Evolutionary conservation across 257 asterid genomes (phyloP).

Genomic region (Przewalskia tangutica): DNA sequence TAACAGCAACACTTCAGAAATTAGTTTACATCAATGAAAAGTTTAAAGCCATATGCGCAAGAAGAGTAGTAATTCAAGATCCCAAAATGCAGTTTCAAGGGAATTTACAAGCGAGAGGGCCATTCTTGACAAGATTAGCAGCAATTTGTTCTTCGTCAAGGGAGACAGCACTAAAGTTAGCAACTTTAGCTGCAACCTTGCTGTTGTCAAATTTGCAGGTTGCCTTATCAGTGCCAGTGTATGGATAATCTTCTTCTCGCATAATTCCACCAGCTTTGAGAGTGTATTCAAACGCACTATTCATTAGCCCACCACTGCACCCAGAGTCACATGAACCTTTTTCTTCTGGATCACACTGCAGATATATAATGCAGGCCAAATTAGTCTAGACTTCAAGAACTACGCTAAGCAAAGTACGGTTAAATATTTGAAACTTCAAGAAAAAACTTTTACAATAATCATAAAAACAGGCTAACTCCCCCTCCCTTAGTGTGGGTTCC

Average conservation of each 20-base stretch:
- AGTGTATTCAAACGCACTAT: conserved; percentile 77
- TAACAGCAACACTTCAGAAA: not conserved
- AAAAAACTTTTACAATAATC: not conserved
- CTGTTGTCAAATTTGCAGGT: conserved; percentile 68
- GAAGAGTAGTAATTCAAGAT: not conserved
- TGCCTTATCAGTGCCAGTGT: conserved; percentile 64
- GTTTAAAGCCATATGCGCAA: not conserved
- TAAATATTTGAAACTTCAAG: no score
- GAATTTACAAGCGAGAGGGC: conserved; percentile 81
- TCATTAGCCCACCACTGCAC: conserved; percentile 88
- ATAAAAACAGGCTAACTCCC: not conserved
- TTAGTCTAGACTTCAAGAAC: not conserved
- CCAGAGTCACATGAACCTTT: conserved; percentile 68
- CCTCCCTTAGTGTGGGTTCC: not conserved
- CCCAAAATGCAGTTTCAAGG: not conserved
- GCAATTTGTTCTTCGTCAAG: conserved; percentile 84
- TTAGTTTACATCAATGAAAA: not conserved
- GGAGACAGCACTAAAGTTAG: conserved; percentile 85
- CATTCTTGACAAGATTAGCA: conserved; percentile 80
- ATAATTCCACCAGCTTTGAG: conserved; percentile 82
- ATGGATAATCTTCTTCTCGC: conserved; percentile 81
- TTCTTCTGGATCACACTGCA: conserved; percentile 87
- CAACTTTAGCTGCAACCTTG: conserved; percentile 69
- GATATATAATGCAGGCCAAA: not conserved
- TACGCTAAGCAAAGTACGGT: not conserved